Conservation (phyloP, 2,329 filamentous ascomycete species). For the Aspergillus ibericus region DNA sequence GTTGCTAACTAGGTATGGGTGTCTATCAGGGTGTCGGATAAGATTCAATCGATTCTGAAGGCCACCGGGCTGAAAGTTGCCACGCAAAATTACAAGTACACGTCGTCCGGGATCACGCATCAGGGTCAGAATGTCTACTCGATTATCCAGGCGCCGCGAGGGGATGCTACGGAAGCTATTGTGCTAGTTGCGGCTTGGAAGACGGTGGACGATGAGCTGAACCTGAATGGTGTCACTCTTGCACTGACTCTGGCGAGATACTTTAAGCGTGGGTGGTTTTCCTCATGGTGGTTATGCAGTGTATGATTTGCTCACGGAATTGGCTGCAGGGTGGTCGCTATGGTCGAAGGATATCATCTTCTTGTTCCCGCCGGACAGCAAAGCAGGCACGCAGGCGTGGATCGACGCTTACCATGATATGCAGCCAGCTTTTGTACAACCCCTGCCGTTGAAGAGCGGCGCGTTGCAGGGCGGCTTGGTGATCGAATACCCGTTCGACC, state of each 20-base stretch:
- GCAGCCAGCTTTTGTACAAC: slow-evolving; percentile 69
- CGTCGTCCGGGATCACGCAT: slow-evolving; percentile 70
- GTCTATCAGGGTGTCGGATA: slow-evolving; percentile 59
- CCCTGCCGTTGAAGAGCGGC: slow-evolving; percentile 85
- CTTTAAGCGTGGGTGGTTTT: slow-evolving; percentile 68
- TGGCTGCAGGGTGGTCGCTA: slow-evolving; percentile 73
- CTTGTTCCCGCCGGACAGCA: slow-evolving; percentile 83
- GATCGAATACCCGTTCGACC: slow-evolving; percentile 86
- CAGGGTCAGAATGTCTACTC: slow-evolving; percentile 89
- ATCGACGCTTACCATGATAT: slow-evolving; percentile 96
- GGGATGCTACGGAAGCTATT: slow-evolving; percentile 95
- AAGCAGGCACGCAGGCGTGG: slow-evolving; percentile 90
- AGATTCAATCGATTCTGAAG: slow-evolving; percentile 71
- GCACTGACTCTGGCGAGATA: slow-evolving; percentile 86
- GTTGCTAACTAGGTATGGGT: slow-evolving; percentile 18
- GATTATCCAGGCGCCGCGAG: slow-evolving; percentile 86
- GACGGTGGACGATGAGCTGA: slow-evolving; percentile 75
- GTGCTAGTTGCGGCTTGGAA: slow-evolving; percentile 88
- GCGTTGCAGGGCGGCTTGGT: slow-evolving; percentile 89
- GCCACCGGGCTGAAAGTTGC: slow-evolving; percentile 83
- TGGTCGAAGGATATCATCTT: slow-evolving; percentile 99
- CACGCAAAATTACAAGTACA: slow-evolving; percentile 83
- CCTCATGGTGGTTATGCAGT: neutral
- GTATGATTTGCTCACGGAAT: slow-evolving; percentile 16
- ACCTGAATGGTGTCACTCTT: slow-evolving; percentile 83